Evolutionary conservation across 139 green algal genomes (phyloP).

Genomic region (Asterochloris sp.): DNA sequence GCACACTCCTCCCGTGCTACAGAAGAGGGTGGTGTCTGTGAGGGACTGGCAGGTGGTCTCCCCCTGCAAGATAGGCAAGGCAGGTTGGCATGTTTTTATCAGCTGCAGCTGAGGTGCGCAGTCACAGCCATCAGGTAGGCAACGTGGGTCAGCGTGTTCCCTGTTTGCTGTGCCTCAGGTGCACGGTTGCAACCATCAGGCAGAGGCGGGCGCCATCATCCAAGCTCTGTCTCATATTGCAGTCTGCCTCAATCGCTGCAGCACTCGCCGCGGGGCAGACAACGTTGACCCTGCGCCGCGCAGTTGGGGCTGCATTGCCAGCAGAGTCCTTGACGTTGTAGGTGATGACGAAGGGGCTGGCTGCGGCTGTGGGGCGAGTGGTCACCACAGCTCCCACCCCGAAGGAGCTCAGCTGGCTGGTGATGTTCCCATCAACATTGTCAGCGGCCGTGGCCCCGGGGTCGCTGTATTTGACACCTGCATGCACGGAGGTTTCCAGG

Average conservation of each 20-base stretch:
- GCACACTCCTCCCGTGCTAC: background rate
- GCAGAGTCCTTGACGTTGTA: conserved; percentile 22
- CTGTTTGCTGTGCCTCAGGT: no score
- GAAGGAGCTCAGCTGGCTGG: conserved; percentile 20
- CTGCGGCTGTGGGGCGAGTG: conserved; percentile 20
- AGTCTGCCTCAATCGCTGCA: no score
- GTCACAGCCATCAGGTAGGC: no score
- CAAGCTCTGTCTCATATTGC: no score
- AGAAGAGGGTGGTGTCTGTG: conserved; percentile 1
- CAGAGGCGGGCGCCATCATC: no score
- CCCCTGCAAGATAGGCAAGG: background rate
- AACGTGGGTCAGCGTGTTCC: no score
- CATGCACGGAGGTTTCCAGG: background rate
- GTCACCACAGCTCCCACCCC: conserved; percentile 35
- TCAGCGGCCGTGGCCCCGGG: conserved; percentile 35
- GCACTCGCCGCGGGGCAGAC: conserved; percentile 14
- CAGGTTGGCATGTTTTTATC: no score
- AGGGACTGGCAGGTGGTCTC: background rate
- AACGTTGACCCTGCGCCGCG: conserved; percentile 23
- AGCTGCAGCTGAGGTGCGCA: no score
- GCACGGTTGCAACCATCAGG: no score
- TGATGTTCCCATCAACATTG: conserved; percentile 35
- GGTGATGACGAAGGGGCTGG: conserved; percentile 1
- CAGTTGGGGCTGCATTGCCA: conserved; percentile 31
- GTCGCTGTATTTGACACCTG: conserved; percentile 12